These are phyloP conservation scores for Zymoseptoria crescenta DNA, from an alignment of 2,329 filamentous ascomycete species.

Conservation along the genomic window DNA sequence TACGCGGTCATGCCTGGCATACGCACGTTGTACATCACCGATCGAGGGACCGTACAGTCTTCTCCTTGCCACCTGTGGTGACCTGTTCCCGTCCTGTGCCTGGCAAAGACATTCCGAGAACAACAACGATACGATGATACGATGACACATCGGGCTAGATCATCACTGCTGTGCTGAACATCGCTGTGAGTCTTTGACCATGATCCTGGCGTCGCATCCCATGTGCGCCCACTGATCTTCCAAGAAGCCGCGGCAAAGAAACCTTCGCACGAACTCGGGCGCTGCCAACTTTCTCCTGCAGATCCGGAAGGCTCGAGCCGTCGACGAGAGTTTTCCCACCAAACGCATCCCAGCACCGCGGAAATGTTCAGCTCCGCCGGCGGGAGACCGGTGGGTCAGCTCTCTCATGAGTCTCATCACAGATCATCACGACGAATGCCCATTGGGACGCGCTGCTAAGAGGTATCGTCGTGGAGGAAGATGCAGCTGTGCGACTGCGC, in stretches of 20 bases:
- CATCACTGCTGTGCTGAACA: too few species aligned
- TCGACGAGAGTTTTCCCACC: slow-evolving; percentile 3
- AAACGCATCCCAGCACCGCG: slow-evolving; percentile 13
- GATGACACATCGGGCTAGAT: too few species aligned
- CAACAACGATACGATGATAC: too few species aligned
- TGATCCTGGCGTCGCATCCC: neutral
- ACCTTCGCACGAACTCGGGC: neutral
- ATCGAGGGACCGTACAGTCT: too few species aligned
- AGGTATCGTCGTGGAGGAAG: neutral
- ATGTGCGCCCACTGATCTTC: neutral
- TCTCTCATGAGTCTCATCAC: neutral
- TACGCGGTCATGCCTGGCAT: slow-evolving; percentile 10
- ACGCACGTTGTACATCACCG: neutral
- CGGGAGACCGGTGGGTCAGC: slow-evolving; percentile 15
- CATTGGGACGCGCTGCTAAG: neutral
- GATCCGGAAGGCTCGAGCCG: slow-evolving; percentile 19
- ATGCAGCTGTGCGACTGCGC: neutral
- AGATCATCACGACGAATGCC: slow-evolving; percentile 1
- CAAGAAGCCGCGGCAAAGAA: neutral
- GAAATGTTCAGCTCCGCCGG: slow-evolving; percentile 13
- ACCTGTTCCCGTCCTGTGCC: too few species aligned
- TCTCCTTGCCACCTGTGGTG: too few species aligned
- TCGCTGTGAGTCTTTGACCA: neutral
- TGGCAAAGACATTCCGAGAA: too few species aligned
- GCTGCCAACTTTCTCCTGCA: slow-evolving; percentile 8